Conservation (phyloP, 139 green algal species). For the Haematococcus lacustris region DNA sequence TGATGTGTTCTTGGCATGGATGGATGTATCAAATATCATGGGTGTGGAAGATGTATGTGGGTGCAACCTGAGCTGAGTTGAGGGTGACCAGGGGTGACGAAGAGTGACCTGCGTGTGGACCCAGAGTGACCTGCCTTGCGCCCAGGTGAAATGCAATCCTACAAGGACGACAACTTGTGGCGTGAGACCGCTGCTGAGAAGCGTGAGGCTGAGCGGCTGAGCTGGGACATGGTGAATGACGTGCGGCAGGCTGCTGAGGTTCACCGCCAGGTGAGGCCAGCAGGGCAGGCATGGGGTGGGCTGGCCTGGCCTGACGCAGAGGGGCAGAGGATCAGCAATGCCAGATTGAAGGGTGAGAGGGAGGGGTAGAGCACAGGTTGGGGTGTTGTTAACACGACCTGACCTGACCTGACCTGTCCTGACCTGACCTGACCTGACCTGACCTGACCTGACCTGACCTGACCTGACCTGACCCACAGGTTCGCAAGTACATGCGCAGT, state of each 20-base stretch:
- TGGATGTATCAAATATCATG: too few species aligned
- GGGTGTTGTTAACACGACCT: too few species aligned
- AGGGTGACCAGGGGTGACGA: background rate
- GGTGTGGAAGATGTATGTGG: too few species aligned
- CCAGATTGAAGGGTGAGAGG: background rate
- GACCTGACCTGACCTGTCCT: too few species aligned
- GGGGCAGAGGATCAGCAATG: background rate
- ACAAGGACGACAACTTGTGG: constrained; percentile 76
- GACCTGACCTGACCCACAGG: too few species aligned
- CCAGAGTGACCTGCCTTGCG: constrained; percentile 38
- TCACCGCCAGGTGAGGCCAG: constrained; percentile 68
- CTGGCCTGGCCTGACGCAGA: background rate
- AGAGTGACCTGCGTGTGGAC: background rate
- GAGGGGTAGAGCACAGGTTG: too few species aligned
- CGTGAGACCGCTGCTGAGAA: constrained; percentile 89
- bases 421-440: too few species aligned
- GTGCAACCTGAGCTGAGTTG: too few species aligned
- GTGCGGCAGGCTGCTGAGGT: constrained; percentile 92
- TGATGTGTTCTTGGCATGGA: too few species aligned
- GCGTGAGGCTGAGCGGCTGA: constrained; percentile 69
- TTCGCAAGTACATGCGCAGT: constrained; percentile 79
- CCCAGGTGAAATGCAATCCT: constrained; percentile 69
- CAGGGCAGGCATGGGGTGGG: too few species aligned
- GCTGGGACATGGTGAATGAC: constrained; percentile 85
- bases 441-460: too few species aligned